Evolutionary conservation across 208 protist genomes (phyloP).

Genomic region (Trypanosomatidae sp.): DNA sequence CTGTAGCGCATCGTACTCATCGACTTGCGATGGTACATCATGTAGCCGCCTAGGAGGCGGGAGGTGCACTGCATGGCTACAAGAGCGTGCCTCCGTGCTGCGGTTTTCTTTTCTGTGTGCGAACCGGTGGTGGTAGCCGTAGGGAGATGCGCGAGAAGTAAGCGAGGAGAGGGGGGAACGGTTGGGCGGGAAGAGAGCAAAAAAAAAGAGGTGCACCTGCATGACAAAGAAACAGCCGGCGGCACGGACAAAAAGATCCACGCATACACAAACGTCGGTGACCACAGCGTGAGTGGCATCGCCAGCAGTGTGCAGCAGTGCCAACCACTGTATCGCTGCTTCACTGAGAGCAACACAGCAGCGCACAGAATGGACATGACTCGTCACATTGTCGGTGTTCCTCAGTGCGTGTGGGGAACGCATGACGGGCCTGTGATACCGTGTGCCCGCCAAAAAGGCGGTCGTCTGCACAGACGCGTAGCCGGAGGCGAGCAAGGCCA

Average conservation of each 20-base stretch:
- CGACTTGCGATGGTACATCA: slow-evolving; percentile 90
- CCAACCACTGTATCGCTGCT: neutral
- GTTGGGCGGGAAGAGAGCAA: neutral
- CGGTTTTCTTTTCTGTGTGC: neutral
- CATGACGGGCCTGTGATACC: neutral
- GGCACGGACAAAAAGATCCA: neutral
- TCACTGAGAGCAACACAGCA: neutral
- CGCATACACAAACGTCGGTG: neutral
- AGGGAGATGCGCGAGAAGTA: neutral
- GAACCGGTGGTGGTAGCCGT: neutral
- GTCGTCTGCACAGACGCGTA: neutral
- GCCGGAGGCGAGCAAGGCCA: neutral
- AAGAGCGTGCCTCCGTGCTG: neutral
- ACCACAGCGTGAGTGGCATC: neutral
- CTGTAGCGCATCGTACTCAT: slow-evolving; percentile 89
- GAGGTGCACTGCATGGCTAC: slow-evolving; percentile 47
- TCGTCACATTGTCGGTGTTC: neutral
- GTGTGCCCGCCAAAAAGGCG: neutral
- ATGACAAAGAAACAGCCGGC: neutral
- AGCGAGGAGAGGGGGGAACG: neutral
- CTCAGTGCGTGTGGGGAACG: neutral
- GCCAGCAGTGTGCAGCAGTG: neutral
- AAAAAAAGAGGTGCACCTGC: neutral
- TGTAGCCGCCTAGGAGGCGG: slow-evolving; percentile 61
- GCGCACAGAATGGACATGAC: neutral